A percentile compares a stretch with the other conserved stretches of the same genome.
Evolutionary conservation across 23 red algal genomes (phyloP).

Genomic region (Gracilaria domingensis): DNA sequence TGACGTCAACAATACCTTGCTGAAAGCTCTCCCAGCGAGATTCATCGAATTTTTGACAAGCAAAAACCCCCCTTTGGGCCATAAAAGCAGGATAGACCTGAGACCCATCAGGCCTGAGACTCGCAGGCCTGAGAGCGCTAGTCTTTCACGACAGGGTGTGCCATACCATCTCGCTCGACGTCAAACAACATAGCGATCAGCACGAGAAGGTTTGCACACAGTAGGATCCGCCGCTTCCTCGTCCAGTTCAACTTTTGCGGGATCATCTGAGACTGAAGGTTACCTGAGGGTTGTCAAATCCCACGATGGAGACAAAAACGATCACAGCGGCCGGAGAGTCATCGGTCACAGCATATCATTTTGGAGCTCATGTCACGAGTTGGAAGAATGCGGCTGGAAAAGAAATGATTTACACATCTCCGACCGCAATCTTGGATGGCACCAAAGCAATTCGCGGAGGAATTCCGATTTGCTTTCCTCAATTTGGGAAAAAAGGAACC

Average conservation of each 20-base stretch:
- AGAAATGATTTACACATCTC: slow-evolving; percentile 71
- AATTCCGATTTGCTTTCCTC: slow-evolving; percentile 95
- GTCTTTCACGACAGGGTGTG: too few species aligned
- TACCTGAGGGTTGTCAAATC: background rate
- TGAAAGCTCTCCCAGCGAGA: background rate
- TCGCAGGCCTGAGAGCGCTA: too few species aligned
- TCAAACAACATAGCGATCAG: too few species aligned
- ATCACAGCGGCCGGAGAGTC: slow-evolving; percentile 38
- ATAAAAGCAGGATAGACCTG: background rate
- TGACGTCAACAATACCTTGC: slow-evolving; percentile 8
- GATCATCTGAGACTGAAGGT: background rate
- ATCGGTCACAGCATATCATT: slow-evolving; percentile 71
- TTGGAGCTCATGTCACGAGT: slow-evolving; percentile 88
- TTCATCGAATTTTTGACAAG: background rate
- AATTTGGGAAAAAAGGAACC: slow-evolving; percentile 87
- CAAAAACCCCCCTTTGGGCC: background rate
- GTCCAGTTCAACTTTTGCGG: too few species aligned
- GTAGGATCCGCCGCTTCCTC: too few species aligned
- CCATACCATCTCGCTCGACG: too few species aligned
- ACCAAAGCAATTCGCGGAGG: slow-evolving; percentile 91
- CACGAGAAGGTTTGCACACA: too few species aligned
- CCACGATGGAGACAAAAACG: slow-evolving; percentile 8
- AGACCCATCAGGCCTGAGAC: too few species aligned
- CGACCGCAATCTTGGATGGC: slow-evolving; percentile 82
- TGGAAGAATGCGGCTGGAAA: slow-evolving; percentile 78